Percentiles rank a stretch among this genome's conserved stretches.
phyloP scores from a whole-genome alignment of 306 rosid species.

The Coriaria nepalensis region DNA sequence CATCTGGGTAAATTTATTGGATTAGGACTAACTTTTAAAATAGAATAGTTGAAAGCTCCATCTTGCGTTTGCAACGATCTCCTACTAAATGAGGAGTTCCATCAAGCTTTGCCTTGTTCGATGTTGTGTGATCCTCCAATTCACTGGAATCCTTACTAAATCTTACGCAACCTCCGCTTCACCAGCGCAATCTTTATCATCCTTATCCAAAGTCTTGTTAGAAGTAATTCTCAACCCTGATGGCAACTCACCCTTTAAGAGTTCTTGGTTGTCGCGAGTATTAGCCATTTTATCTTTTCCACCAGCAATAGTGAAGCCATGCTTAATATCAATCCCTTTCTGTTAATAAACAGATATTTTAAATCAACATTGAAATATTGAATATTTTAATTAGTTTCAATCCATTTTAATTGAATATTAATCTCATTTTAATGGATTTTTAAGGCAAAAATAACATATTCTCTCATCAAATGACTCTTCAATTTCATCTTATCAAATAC shows the following conservation, averaged over 20 bases:
- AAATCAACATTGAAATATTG: slow-evolving; percentile 24
- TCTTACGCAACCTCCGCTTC: slow-evolving; percentile 10
- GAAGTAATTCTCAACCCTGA: slow-evolving; percentile 19
- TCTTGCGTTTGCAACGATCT: slow-evolving; percentile 16
- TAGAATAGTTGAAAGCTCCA: too few species aligned
- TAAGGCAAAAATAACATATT: too few species aligned
- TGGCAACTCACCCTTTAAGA: slow-evolving; percentile 7
- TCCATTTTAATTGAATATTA: too few species aligned
- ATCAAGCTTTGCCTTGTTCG: slow-evolving; percentile 32
- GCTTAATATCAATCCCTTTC: slow-evolving; percentile 21
- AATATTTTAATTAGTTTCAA: too few species aligned
- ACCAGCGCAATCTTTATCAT: slow-evolving; percentile 12
- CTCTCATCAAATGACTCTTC: too few species aligned
- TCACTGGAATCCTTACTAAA: slow-evolving; percentile 14
- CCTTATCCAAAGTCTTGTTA: slow-evolving; percentile 7
- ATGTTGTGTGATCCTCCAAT: slow-evolving; percentile 22
- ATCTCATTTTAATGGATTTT: too few species aligned
- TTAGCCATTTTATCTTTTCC: slow-evolving; percentile 10
- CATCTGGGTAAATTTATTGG: too few species aligned
- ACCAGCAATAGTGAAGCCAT: slow-evolving; percentile 5
- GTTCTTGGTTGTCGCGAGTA: slow-evolving; percentile 7
- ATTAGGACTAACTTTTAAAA: too few species aligned
- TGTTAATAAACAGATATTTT: slow-evolving; percentile 11
- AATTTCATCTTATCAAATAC: too few species aligned
- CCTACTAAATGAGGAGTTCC: slow-evolving; percentile 18